A percentile compares a stretch with the other conserved stretches of the same genome.
Conservation (phyloP, 2,329 filamentous ascomycete genomes). For the Cordyceps cicadae region DNA sequence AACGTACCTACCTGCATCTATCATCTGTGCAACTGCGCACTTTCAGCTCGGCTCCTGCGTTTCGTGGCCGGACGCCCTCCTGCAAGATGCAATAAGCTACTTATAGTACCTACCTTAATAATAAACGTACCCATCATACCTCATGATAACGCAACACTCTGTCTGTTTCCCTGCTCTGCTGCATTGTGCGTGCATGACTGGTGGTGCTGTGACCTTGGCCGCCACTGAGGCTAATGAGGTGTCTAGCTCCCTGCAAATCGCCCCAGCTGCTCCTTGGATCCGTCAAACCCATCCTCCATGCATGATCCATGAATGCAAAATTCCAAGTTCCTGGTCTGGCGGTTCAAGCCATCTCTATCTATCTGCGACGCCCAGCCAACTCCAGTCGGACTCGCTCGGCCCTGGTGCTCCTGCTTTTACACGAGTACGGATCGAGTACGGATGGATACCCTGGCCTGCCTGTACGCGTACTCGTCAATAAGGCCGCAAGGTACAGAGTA, state of each 20-base stretch:
- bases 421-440: not conserved
- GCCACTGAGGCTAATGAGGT: no score
- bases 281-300: not conserved
- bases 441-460: not conserved
- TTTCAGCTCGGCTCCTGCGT: no score
- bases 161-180: not conserved
- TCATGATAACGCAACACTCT: no score
- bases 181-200: not conserved
- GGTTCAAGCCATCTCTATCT: not conserved
- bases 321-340: no score
- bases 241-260: not conserved
- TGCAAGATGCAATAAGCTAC: no score
- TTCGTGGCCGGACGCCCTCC: no score
- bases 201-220: not conserved
- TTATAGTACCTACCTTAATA: no score
- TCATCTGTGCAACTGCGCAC: no score
- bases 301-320: no score
- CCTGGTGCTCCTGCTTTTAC: not conserved
- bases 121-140: no score
- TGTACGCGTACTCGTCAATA: no score
- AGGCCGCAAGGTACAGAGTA: not conserved
- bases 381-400: not conserved
- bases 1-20: no score
- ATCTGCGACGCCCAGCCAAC: not conserved
- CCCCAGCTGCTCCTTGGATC: not conserved